Evolutionary conservation across 768 basidiomycete species (phyloP).

Genomic region (Mycena indigotica): DNA sequence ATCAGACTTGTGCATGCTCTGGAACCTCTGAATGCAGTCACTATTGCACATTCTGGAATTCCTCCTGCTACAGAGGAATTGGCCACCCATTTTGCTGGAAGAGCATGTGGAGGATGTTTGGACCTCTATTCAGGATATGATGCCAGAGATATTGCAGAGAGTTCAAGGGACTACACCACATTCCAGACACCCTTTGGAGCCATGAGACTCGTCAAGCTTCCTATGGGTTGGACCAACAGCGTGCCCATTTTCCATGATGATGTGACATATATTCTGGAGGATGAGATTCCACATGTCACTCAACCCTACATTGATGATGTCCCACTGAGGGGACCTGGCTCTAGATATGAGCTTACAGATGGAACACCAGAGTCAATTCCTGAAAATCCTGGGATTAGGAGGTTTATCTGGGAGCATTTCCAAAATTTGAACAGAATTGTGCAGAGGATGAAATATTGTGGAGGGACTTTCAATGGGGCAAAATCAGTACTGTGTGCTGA

Average conservation of each 20-base stretch:
- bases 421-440: constrained; percentile 36
- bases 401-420: constrained; percentile 41
- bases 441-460: constrained; percentile 30
- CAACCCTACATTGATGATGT: constrained; percentile 18
- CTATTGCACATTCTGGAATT: constrained; percentile 20
- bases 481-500: constrained; percentile 23
- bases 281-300: constrained; percentile 10
- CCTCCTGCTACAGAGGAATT: constrained; percentile 17
- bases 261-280: neutral
- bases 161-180: constrained; percentile 32
- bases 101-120: constrained; percentile 5
- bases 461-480: constrained; percentile 30
- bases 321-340: neutral
- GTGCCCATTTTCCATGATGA: neutral
- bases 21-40: constrained; percentile 31
- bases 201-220: constrained; percentile 23
- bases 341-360: neutral
- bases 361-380: constrained; percentile 19
- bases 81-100: neutral
- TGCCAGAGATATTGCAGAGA: constrained; percentile 24
- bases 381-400: constrained; percentile 30
- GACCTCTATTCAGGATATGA: constrained; percentile 32
- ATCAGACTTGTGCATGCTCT: constrained; percentile 21
- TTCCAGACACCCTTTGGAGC: constrained; percentile 32
- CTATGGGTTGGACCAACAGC: constrained; percentile 32